Conservation (phyloP, 164 flowering plant genomes). For the Tinospora cordifolia region DNA sequence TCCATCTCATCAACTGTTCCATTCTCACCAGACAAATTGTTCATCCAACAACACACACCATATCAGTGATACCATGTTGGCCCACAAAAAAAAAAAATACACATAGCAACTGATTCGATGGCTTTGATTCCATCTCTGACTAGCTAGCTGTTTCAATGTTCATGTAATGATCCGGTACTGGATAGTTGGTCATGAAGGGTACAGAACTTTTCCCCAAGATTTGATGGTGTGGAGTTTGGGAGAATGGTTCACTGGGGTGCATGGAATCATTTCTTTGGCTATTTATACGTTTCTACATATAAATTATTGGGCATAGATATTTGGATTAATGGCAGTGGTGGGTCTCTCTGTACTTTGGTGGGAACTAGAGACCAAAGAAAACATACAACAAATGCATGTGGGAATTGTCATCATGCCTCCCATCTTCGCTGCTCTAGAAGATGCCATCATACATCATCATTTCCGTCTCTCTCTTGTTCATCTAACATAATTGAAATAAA, state of each 20-base stretch:
- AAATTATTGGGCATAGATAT: background rate
- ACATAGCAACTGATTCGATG: background rate
- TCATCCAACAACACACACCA: background rate
- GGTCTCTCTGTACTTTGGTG: background rate
- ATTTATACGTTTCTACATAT: background rate
- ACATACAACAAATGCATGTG: conserved; percentile 7
- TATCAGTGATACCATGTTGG: background rate
- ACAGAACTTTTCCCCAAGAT: too few species aligned
- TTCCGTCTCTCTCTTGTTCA: too few species aligned
- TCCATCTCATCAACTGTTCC: background rate
- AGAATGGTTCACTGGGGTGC: background rate
- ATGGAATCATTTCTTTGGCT: background rate
- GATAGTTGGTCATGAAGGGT: too few species aligned
- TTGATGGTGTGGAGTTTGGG: too few species aligned
- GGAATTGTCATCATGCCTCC: background rate
- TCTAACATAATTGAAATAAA: background rate
- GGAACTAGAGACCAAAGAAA: background rate
- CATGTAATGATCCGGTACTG: too few species aligned
- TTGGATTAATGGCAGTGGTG: conserved; percentile 1
- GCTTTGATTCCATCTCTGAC: background rate
- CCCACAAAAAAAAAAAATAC: too few species aligned
- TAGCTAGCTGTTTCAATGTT: too few species aligned
- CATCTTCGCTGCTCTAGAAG: conserved; percentile 4
- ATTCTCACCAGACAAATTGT: background rate
- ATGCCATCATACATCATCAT: too few species aligned